phyloP scores from a whole-genome alignment of 331 rosid species.

The Pyrus hybrid region DNA sequence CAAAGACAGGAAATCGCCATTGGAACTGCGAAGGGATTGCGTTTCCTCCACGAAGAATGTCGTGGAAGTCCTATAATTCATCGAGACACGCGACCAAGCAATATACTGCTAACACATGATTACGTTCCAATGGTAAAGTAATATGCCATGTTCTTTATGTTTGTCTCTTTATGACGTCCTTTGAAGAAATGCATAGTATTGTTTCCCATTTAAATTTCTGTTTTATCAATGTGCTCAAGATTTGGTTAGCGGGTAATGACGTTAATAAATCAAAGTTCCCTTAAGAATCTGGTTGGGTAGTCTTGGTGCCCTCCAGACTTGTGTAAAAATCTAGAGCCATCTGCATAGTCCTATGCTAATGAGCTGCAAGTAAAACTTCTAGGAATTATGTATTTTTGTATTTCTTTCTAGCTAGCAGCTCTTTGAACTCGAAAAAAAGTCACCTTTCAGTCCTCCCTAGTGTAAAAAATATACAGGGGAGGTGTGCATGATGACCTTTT shows the following conservation, averaged over 20 bases:
- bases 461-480: too few relatives aligned
- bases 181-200: not conserved
- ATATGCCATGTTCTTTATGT: not conserved
- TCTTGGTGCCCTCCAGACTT: not conserved
- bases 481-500: too few relatives aligned
- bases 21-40: slow-evolving; percentile 84
- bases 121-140: slow-evolving; percentile 75
- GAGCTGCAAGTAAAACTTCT: not conserved
- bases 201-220: not conserved
- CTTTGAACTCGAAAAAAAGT: not conserved
- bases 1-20: slow-evolving; percentile 54
- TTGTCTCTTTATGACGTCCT: not conserved
- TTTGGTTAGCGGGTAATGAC: not conserved
- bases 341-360: not conserved
- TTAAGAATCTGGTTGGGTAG: not conserved
- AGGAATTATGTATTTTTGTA: not conserved
- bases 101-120: slow-evolving; percentile 80
- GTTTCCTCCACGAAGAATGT: slow-evolving; percentile 87
- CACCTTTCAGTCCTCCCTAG: not conserved
- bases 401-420: not conserved
- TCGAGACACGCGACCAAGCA: slow-evolving; percentile 82
- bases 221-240: not conserved
- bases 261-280: not conserved
- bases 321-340: not conserved
- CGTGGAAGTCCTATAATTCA: slow-evolving; percentile 89